phyloP scores from a whole-genome alignment of 148 eudicot genomes.

The Diospyros lotus region DNA sequence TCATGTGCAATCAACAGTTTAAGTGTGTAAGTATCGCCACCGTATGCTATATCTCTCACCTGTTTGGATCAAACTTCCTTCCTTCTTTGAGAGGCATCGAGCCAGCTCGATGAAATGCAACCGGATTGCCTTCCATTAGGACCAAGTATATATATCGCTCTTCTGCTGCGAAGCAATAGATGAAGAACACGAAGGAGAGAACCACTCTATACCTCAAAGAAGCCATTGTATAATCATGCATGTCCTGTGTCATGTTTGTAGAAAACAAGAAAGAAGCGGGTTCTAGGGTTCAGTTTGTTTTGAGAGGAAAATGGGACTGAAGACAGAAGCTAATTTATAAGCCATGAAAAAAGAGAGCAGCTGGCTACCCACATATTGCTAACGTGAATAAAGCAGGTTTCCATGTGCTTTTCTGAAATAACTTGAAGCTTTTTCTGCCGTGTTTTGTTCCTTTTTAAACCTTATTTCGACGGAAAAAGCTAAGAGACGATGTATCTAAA shows the following conservation, averaged over 20 bases:
- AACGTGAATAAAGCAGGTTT: conserved; percentile 25
- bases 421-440: neutral
- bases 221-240: conserved; percentile 4
- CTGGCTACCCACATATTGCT: conserved; percentile 2
- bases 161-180: conserved; percentile 34
- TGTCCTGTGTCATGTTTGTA: conserved; percentile 6
- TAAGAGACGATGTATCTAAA: neutral
- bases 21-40: too few species aligned
- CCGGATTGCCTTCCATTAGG: conserved; percentile 61
- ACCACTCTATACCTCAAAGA: neutral
- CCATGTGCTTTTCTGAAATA: neutral
- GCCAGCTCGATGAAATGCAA: conserved; percentile 41
- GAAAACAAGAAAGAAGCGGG: neutral
- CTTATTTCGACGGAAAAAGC: neutral
- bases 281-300: conserved; percentile 4
- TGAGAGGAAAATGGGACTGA: neutral
- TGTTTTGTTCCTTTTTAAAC: neutral
- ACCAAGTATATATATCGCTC: conserved; percentile 56
- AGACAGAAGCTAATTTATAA: neutral
- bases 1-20: too few species aligned
- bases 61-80: conserved; percentile 20
- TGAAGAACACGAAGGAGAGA: conserved; percentile 16
- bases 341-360: conserved; percentile 7
- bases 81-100: conserved; percentile 12
- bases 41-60: conserved; percentile 5